A percentile compares a stretch with the other conserved stretches of the same genome.
Evolutionary conservation across 257 asterid species (phyloP).

Genomic region (Nicotiana undulata): DNA sequence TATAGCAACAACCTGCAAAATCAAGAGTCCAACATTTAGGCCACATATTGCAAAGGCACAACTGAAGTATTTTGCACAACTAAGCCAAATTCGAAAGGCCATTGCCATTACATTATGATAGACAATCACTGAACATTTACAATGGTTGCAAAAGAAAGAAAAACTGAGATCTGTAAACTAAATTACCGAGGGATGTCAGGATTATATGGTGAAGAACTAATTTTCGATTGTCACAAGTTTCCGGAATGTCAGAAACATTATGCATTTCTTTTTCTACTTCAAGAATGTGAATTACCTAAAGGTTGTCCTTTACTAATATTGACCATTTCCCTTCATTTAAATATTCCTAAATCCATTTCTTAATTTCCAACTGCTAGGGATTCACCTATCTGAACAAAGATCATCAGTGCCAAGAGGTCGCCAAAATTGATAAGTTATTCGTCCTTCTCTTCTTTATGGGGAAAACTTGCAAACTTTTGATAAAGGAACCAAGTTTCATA

Average conservation of each 20-base stretch:
- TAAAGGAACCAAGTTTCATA: not conserved
- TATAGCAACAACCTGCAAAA: slow-evolving; percentile 75
- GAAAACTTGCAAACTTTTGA: not conserved
- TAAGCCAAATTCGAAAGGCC: not conserved
- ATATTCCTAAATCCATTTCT: not conserved
- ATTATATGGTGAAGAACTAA: not conserved
- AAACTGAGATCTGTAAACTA: not conserved
- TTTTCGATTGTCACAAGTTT: not conserved
- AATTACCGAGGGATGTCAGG: not conserved
- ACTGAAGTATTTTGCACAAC: not conserved
- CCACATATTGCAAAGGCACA: not conserved
- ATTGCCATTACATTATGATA: not conserved
- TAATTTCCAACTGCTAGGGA: not conserved
- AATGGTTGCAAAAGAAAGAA: not conserved
- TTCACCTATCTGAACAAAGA: not conserved
- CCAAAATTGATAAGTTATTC: not conserved
- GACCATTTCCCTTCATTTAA: not conserved
- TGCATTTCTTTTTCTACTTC: not conserved
- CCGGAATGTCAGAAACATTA: not conserved
- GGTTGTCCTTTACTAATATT: not conserved
- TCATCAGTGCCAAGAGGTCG: not conserved
- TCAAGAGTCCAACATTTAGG: slow-evolving; percentile 8
- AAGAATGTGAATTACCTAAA: not conserved
- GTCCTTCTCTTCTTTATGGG: not conserved
- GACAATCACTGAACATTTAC: not conserved